These are phyloP conservation scores for Leucosporidium creatinivorum DNA, from an alignment of 768 basidiomycete species.

Conservation along the genomic window DNA sequence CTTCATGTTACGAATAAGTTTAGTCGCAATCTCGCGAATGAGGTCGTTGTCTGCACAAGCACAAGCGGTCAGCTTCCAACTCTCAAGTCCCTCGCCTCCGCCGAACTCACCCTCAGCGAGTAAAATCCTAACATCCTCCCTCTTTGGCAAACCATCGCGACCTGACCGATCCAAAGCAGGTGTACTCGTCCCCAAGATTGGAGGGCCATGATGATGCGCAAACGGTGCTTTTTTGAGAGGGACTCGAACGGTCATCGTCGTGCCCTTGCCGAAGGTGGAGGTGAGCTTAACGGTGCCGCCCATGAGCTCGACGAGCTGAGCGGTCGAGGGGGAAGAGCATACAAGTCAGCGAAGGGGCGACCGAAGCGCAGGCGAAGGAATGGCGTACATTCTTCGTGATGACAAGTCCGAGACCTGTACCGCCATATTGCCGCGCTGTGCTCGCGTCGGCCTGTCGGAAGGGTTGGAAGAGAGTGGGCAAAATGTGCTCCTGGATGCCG, in stretches of 20 bases:
- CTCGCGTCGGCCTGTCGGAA: slow-evolving; percentile 28
- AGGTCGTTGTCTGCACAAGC: slow-evolving; percentile 12
- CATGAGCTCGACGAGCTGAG: slow-evolving; percentile 34
- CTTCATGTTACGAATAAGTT: slow-evolving; percentile 9
- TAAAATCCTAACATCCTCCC: slow-evolving; percentile 8
- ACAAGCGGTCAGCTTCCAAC: background rate
- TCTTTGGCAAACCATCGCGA: background rate
- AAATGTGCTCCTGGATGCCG: slow-evolving; percentile 22
- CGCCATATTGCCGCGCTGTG: slow-evolving; percentile 24
- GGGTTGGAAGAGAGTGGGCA: slow-evolving; percentile 32
- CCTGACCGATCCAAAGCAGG: background rate
- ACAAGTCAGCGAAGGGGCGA: background rate
- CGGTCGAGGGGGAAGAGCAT: too few species aligned
- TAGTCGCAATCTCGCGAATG: slow-evolving; percentile 17
- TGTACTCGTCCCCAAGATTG: background rate
- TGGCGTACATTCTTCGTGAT: slow-evolving; percentile 25
- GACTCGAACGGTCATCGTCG: slow-evolving; percentile 15
- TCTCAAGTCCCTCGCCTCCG: background rate
- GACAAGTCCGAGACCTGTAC: slow-evolving; percentile 26
- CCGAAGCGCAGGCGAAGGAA: background rate
- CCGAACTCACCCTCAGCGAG: slow-evolving; percentile 14
- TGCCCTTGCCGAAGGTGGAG: slow-evolving; percentile 8
- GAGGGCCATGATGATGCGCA: background rate
- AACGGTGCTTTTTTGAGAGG: slow-evolving; percentile 17
- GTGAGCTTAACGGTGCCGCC: slow-evolving; percentile 13